Evolutionary conservation across 176 grass and related monocot species (phyloP).

Genomic region (Stipa capillata): DNA sequence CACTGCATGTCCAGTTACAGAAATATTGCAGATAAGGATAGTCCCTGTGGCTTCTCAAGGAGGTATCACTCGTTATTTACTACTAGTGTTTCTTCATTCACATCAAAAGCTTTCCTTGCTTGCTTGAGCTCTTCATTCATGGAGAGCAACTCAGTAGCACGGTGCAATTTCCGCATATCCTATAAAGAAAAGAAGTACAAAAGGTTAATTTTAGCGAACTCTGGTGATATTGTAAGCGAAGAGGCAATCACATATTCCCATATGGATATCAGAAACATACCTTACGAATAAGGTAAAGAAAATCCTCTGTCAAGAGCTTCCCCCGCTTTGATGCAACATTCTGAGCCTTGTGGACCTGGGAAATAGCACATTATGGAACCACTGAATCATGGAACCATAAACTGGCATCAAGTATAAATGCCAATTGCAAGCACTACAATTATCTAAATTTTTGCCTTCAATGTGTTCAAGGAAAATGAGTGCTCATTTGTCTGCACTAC

Average conservation of each 20-base stretch:
- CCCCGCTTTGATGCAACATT: conserved; percentile 87
- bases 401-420: neutral
- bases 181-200: neutral
- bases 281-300: conserved; percentile 93
- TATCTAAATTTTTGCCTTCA: neutral
- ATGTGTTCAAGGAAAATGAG: neutral
- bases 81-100: conserved; percentile 75
- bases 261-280: conserved; percentile 24
- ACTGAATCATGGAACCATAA: no score
- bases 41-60: neutral
- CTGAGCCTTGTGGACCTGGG: conserved; percentile 92
- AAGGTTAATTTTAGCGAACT: neutral
- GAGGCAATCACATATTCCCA: neutral
- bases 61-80: conserved; percentile 29
- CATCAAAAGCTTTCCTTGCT: conserved; percentile 96
- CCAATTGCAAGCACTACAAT: neutral
- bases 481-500: neutral
- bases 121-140: conserved; percentile 99
- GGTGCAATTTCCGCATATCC: conserved; percentile 74
- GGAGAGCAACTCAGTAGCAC: conserved; percentile 74
- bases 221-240: neutral
- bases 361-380: conserved; percentile 9
- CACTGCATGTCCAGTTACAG: neutral
- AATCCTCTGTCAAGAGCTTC: conserved; percentile 93
- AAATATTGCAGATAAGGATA: neutral